A percentile compares a stretch with the other conserved stretches of the same genome.
Evolutionary conservation across 768 basidiomycete genomes (phyloP).

Genomic region (Lactifluus piperatus): DNA sequence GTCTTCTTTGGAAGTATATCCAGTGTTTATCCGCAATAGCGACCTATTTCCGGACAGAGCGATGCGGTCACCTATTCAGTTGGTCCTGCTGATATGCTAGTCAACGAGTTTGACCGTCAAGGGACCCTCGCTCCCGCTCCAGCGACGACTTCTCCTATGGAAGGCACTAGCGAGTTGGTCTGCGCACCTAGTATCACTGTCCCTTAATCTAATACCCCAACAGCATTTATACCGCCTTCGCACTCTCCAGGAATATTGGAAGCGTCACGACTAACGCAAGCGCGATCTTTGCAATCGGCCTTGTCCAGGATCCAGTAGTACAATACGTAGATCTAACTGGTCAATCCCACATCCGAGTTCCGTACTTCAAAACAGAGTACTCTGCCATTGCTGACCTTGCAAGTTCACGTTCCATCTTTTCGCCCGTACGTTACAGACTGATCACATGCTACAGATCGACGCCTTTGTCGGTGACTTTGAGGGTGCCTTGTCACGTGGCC

Average conservation of each 20-base stretch:
- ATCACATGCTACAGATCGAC: constrained; percentile 1
- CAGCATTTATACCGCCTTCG: constrained; percentile 4
- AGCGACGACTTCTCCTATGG: not conserved
- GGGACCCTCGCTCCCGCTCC: not conserved
- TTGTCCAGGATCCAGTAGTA: constrained; percentile 6
- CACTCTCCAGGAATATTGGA: constrained; percentile 1
- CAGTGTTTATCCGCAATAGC: no score
- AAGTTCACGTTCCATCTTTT: not conserved
- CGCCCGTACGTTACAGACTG: no score
- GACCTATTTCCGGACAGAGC: not conserved
- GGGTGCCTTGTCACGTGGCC: not conserved
- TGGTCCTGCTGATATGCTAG: not conserved
- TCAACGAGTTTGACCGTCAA: not conserved
- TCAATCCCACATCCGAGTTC: not conserved
- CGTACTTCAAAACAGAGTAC: constrained; percentile 4
- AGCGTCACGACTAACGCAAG: not conserved
- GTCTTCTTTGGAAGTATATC: not conserved
- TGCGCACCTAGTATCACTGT: not conserved
- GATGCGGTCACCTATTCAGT: not conserved
- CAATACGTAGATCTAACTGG: constrained; percentile 7
- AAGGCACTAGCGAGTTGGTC: constrained; percentile 3
- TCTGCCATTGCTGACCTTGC: not conserved
- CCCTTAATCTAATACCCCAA: not conserved
- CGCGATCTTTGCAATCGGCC: constrained; percentile 8
- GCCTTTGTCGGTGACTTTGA: constrained; percentile 6